Evolutionary conservation across 495 filamentous ascomycete genomes (phyloP).

Genomic region (Bacidia gigantensis): DNA sequence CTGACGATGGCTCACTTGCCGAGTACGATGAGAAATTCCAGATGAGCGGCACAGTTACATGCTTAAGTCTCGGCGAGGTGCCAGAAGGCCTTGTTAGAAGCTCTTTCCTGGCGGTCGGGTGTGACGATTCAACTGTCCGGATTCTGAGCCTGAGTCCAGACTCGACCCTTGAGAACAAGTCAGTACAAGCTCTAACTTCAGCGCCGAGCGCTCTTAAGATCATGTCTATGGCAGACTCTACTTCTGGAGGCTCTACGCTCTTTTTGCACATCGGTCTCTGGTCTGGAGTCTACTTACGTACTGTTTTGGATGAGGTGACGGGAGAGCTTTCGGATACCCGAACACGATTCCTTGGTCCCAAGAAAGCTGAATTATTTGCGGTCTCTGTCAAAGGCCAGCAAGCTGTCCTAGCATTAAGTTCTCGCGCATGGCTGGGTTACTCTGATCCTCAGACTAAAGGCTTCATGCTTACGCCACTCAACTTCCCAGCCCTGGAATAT

Average conservation of each 20-base stretch:
- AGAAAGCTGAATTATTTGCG: slow-evolving; percentile 72
- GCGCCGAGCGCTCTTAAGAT: slow-evolving; percentile 82
- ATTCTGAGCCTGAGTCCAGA: slow-evolving; percentile 85
- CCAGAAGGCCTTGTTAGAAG: slow-evolving; percentile 77
- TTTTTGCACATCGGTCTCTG: slow-evolving; percentile 93
- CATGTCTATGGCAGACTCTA: slow-evolving; percentile 89
- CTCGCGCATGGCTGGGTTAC: slow-evolving; percentile 87
- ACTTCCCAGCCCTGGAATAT: slow-evolving; percentile 78
- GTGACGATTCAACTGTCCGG: slow-evolving; percentile 89
- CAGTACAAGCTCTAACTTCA: slow-evolving; percentile 82
- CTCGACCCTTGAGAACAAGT: slow-evolving; percentile 78
- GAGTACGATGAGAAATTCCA: slow-evolving; percentile 93
- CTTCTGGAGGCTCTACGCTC: slow-evolving; percentile 58
- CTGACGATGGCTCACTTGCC: slow-evolving; percentile 64
- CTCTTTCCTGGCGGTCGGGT: slow-evolving; percentile 87
- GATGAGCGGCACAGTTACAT: slow-evolving; percentile 93
- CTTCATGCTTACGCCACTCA: slow-evolving; percentile 84
- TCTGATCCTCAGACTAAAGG: slow-evolving; percentile 65
- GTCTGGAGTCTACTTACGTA: slow-evolving; percentile 88
- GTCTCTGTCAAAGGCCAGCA: slow-evolving; percentile 72
- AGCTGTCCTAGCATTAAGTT: slow-evolving; percentile 81
- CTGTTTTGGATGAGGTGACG: slow-evolving; percentile 84
- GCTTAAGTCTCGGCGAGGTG: slow-evolving; percentile 82
- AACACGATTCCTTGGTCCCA: slow-evolving; percentile 84
- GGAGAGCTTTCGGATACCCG: slow-evolving; percentile 89